phyloP scores from a whole-genome alignment of 768 basidiomycete genomes.

The Suillus fuscotomentosus region DNA sequence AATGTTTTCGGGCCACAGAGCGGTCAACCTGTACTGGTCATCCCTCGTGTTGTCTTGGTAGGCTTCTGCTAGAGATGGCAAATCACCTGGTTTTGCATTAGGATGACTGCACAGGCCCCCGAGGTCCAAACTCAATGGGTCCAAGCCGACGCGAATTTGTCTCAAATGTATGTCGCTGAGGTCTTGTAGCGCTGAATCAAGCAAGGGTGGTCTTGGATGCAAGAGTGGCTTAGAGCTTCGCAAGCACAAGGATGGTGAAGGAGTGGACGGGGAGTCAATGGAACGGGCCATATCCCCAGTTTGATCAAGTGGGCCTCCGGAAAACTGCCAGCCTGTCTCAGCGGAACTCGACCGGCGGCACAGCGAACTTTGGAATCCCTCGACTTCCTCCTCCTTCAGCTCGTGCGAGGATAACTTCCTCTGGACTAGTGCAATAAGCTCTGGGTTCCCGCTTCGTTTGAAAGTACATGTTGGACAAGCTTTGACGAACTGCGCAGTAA shows the following conservation, averaged over 20 bases:
- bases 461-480: slow-evolving; percentile 72
- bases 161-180: neutral
- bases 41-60: slow-evolving; percentile 19
- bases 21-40: slow-evolving; percentile 10
- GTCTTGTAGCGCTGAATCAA: neutral
- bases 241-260: neutral
- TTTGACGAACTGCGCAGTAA: slow-evolving; percentile 76
- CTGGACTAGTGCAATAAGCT: slow-evolving; percentile 13
- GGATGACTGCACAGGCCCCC: neutral
- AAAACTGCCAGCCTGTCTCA: slow-evolving; percentile 17
- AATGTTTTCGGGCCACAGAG: slow-evolving; percentile 2
- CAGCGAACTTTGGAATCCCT: neutral
- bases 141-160: neutral
- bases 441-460: slow-evolving; percentile 38
- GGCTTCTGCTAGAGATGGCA: slow-evolving; percentile 19
- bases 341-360: neutral
- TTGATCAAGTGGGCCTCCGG: slow-evolving; percentile 22
- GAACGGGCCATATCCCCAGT: neutral
- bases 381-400: neutral
- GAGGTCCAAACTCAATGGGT: neutral
- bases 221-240: neutral
- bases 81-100: neutral
- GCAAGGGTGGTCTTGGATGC: neutral
- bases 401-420: neutral
- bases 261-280: neutral